These are phyloP conservation scores for Gentiana straminea DNA, from an alignment of 257 asterid genomes.

Conservation along the genomic window DNA sequence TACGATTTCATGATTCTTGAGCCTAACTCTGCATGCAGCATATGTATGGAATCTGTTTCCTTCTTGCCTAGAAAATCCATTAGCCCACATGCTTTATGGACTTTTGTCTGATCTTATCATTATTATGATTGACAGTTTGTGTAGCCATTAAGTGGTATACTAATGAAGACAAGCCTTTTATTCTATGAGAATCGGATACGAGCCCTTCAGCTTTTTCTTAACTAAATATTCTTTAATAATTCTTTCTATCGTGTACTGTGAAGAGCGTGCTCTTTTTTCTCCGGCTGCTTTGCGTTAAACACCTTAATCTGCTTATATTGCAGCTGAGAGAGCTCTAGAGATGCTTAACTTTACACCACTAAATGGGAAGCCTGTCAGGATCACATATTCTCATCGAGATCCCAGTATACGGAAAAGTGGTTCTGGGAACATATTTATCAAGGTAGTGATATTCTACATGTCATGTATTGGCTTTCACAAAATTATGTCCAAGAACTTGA, in stretches of 20 bases:
- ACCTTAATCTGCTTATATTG: conserved; percentile 4
- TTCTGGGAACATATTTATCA: conserved; percentile 74
- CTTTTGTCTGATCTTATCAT: no score
- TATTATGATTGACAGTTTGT: no score
- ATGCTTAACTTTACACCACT: conserved; percentile 78
- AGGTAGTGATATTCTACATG: conserved; percentile 31
- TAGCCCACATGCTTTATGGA: no score
- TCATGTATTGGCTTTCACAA: not conserved
- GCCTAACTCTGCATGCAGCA: no score
- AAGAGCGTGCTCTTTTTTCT: not conserved
- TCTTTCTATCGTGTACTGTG: no score
- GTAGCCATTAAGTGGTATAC: no score
- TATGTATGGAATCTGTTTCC: no score
- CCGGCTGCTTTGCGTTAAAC: not conserved
- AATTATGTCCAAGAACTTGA: not conserved
- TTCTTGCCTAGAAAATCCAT: no score
- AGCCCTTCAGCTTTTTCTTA: no score
- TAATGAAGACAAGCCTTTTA: no score
- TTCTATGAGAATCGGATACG: no score
- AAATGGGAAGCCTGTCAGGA: conserved; percentile 69
- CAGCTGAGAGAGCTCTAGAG: conserved; percentile 77
- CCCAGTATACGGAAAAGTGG: conserved; percentile 76
- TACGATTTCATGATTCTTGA: no score
- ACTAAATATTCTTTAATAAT: not conserved
- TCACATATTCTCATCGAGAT: conserved; percentile 82